Evolutionary conservation across 2,329 filamentous ascomycete genomes (phyloP), one percentile per base, ranked within the genome.

Genomic region (Celoporthe dispersa): DNA sequence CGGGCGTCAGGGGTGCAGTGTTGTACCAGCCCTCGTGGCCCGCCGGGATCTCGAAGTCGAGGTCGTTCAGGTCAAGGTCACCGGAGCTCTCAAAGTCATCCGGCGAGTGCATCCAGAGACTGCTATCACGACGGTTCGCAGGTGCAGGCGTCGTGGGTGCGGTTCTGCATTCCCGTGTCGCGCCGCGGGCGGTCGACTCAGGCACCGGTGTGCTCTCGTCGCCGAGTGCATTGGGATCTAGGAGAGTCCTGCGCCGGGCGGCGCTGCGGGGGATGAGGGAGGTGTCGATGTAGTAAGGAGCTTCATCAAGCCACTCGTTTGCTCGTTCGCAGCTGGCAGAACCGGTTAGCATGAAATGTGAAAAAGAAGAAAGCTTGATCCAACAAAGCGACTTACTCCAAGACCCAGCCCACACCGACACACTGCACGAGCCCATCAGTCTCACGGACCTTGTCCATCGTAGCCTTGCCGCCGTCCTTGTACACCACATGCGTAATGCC

Each of bases 401-500:
- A 86, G 68, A 96, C 92, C 93, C 94, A 97, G 73, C 90, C 90
- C 62, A 97, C 92, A 64, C 94, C 94, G 68, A 97, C 93, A 80
- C 94, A 97, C 75, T 93, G 90, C 51, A 97, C 92, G 39, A 92
- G 84, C 7, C 93, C 93, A 19, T 87, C 86, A 53, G 88, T 90
- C 75, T 91, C 87, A 69, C 89, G 86, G 8, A 95, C 91, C 80
- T 94, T 97, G 77, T 97, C 91, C 73, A 97, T 81, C 0, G 94
- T 97, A 35, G 91, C 86, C 76, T 91, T 90, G 57, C 90, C 90
- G 61, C 94, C 94, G 76, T 97, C 94, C 79, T 97, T 97, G 84
- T 90, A 97, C 8, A 97, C 89, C 9, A 97, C 92, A 77, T 97
- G 94, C 0, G 94, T 97, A 75, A 97, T 93, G 6, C 91, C 92